Base-by-base conservation (phyloP, 352 stramenopile species). In the Thalassiosira sp. region DNA sequence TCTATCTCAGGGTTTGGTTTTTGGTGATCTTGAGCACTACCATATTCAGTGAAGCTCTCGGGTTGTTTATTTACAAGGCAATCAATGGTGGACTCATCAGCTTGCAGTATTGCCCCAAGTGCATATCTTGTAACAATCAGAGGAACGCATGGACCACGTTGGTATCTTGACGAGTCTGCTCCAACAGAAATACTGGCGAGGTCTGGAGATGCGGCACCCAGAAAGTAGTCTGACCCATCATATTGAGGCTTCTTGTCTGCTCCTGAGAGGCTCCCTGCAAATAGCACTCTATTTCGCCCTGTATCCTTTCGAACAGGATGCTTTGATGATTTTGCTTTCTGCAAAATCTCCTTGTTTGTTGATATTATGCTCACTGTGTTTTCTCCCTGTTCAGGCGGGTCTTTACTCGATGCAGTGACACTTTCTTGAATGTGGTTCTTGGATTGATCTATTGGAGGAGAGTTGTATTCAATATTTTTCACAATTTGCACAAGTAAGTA, bases 51-150 rank as follows among this genome's bases (percentile, higher is more conserved):
- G 18, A 18, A 15, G 56, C 54, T 48, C 3, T 67, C 31, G 20
- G 40, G 35, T 28, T 59, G 0, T 54, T 46, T 73, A 33, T 64
- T 61, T 10, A 70, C 27, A 40, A 84, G 43, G 20, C 42, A 42
- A 43, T 88, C 64, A 45, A 90, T 78, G 49, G 78, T 76, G 25
- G 66, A 62, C 16, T 79, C 64, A 54, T 91, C 81, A 40, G 84
- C 84, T 56, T 91, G 69, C 37, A 87, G 67, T 52, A 93, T 74
- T 42, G 72, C 81, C 24, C 66, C 73, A 54, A 93, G 67, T 31
- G 76, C 81, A 81, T 87, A 91, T 53, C 84, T 82, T 33, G 85
- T 91, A 0, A 93, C 45, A 68, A 90, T 85, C 63, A 93, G 81
- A 22, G 88, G 88, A 31, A 93, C 88, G 54, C 72, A 79, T 53